Evolutionary conservation across 139 green algal genomes (phyloP).

Genomic region (Chlamydomonas sp.): DNA sequence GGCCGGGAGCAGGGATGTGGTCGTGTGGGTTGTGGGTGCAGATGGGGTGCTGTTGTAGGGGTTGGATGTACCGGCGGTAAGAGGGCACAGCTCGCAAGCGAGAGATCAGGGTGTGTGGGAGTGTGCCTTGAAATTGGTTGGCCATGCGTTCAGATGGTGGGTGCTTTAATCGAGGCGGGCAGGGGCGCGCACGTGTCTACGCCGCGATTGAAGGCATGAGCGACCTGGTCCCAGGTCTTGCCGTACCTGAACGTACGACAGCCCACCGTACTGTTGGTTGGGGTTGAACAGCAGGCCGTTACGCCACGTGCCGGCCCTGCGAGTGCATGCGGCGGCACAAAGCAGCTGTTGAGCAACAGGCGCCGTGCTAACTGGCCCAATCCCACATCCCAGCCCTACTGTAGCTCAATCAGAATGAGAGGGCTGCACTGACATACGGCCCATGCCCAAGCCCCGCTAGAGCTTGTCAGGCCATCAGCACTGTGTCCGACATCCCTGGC

Average conservation of each 20-base stretch:
- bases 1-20: no score
- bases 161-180: no score
- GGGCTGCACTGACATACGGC: no score
- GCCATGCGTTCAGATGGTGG: no score
- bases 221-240: conserved; percentile 46
- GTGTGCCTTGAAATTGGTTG: background rate
- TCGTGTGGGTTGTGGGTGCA: no score
- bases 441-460: no score
- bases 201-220: conserved; percentile 20
- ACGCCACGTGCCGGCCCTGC: conserved; percentile 25
- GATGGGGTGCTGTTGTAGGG: no score
- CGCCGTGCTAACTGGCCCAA: no score
- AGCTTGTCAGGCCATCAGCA: no score
- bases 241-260: conserved; percentile 56
- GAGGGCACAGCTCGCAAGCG: background rate
- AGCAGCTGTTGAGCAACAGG: background rate
- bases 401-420: no score
- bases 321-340: background rate
- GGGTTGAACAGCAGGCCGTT: conserved; percentile 41
- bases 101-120: background rate
- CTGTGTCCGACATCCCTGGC: background rate
- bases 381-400: no score
- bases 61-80: background rate
- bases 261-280: conserved; percentile 41
- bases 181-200: background rate